Base-by-base conservation (phyloP, 371 early-diverging fungal species). In the Conidiobolus incongruus region DNA sequence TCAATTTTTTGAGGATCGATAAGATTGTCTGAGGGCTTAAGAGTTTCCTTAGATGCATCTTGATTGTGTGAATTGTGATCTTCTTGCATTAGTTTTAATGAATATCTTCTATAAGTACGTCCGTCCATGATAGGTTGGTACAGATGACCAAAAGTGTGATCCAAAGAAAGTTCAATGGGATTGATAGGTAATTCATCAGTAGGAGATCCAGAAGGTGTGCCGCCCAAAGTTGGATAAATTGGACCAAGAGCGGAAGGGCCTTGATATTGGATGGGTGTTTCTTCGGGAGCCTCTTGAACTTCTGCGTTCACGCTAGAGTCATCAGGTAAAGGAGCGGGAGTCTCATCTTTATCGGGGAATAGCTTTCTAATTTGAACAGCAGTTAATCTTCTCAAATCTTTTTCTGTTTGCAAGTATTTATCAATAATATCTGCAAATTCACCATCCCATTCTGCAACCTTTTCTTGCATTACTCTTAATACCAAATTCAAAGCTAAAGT, bases 381-480 rank as follows among this genome's bases (percentile, higher is more conserved):
- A 0, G 77, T 75, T 46, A 72, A 54, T 23, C 77, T 58, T 23
- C 70, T 65, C 10, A 75, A 55, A 34, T 81, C 81, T 13, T 71
- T 50, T 33, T 82, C 86, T 1, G 79, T 66, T 46, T 78, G 76
- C 47, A 87, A 64, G 52, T 74, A 83, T 11, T 66, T 65, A 30
- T 78, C 59, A 4, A 70, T 75, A 46, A 91, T 65, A 29, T 68
- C 66, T 3, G 68, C 60, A 47, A 90, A 87, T 19, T 77, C 75
- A 26, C 63, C 46, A 42, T 90, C 84, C 92, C 92, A 93, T 32
- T 57, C 60, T 0, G 69, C 58, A 0, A 81, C 81, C 40, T 79
- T 79, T 28, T 69, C 75, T 44, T 81, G 75, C n/a, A 93, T 49
- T 19, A 68, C 64, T 21, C 67, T 66, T 6, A 78, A 60, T 4